These are phyloP conservation scores for Boletus rex-veris DNA, from an alignment of 768 basidiomycete species.

Conservation along the genomic window DNA sequence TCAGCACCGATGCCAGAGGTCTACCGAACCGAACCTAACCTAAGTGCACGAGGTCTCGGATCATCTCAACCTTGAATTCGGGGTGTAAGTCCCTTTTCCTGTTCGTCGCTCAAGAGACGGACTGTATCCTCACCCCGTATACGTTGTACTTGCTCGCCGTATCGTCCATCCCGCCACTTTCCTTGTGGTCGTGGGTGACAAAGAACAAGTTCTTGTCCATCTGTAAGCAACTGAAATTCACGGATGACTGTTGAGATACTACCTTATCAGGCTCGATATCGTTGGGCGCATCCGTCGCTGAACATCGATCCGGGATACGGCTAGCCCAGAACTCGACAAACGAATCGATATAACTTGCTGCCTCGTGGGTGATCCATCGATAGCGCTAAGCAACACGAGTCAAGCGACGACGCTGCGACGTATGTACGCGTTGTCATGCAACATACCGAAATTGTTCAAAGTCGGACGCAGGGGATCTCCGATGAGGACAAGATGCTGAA, in stretches of 20 bases:
- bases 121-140: conserved; percentile 61
- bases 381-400: conserved; percentile 44
- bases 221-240: background rate
- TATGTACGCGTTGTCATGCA: background rate
- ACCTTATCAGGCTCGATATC: conserved; percentile 51
- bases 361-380: conserved; percentile 65
- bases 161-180: conserved; percentile 59
- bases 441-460: conserved; percentile 57
- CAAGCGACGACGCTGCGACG: background rate
- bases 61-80: conserved; percentile 39
- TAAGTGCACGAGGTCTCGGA: conserved; percentile 43
- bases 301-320: conserved; percentile 67
- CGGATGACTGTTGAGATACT: background rate
- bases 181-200: conserved; percentile 56
- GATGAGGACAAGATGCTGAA: conserved; percentile 76
- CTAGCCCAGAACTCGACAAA: conserved; percentile 49
- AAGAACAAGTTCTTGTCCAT: conserved; percentile 58
- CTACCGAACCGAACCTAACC: too few relatives aligned
- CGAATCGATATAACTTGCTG: conserved; percentile 57
- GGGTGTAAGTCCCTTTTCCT: conserved; percentile 7
- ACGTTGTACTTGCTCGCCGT: conserved; percentile 61
- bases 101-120: background rate
- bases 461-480: conserved; percentile 74
- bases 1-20: too few relatives aligned
- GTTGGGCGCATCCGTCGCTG: conserved; percentile 73